These are phyloP conservation scores for Simplicillium sp. DNA, from an alignment of 2,329 filamentous ascomycete genomes.

Conservation along the genomic window DNA sequence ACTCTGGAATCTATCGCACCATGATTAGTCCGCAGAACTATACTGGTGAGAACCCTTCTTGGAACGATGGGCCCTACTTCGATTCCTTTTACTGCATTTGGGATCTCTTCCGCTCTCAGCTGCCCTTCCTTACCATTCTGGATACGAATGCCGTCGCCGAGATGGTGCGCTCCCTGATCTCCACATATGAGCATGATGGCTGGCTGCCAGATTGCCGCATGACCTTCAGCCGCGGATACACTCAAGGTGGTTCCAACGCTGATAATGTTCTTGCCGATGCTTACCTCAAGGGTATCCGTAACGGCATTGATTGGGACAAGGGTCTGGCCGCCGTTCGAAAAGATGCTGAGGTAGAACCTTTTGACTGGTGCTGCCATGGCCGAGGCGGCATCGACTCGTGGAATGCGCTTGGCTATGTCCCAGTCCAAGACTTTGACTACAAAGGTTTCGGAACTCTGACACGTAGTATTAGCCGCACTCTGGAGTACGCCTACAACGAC, in stretches of 20 bases:
- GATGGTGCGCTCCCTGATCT: conserved; percentile 63
- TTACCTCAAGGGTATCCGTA: conserved; percentile 54
- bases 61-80: conserved; percentile 58
- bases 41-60: conserved; percentile 62
- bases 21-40: conserved; percentile 68
- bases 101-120: conserved; percentile 61
- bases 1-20: conserved; percentile 62
- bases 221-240: conserved; percentile 65
- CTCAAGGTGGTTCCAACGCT: conserved; percentile 67
- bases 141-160: conserved; percentile 54
- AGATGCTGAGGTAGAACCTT: conserved; percentile 62
- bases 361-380: conserved; percentile 61
- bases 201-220: conserved; percentile 70
- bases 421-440: conserved; percentile 57
- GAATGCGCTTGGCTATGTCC: conserved; percentile 64
- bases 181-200: conserved; percentile 60
- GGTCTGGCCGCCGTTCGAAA: conserved; percentile 64
- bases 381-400: conserved; percentile 63
- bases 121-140: conserved; percentile 59
- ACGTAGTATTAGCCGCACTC: conserved; percentile 59
- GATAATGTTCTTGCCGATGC: conserved; percentile 61
- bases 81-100: conserved; percentile 72
- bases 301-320: conserved; percentile 54
- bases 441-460: conserved; percentile 61
- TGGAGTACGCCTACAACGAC: conserved; percentile 74